A percentile compares a stretch with the other conserved stretches of the same genome.
Conservation (phyloP, 441 rosid species). For the Manihot esculenta region DNA sequence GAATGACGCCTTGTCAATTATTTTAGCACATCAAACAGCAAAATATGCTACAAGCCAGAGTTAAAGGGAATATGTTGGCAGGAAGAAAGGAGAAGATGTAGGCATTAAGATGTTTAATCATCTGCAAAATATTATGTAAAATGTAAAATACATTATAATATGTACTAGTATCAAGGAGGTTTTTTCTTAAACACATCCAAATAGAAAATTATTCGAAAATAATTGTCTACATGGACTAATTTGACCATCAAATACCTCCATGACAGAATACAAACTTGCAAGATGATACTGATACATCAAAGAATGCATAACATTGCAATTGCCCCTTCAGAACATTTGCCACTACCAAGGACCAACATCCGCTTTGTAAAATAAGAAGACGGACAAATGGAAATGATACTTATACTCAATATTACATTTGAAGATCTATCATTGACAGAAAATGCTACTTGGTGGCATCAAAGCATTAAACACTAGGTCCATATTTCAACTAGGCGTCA, state of each 20-base stretch:
- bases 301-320: neutral
- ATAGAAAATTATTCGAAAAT: neutral
- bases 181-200: neutral
- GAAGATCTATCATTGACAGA: neutral
- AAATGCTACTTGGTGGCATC: neutral
- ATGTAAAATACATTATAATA: neutral
- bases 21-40: slow-evolving; percentile 10
- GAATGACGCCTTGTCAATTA: slow-evolving; percentile 13
- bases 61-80: neutral
- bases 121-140: neutral
- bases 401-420: neutral
- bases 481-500: neutral
- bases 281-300: neutral
- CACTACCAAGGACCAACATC: slow-evolving; percentile 2
- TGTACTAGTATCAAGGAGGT: slow-evolving; percentile 1
- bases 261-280: neutral
- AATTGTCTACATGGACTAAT: neutral
- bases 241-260: neutral
- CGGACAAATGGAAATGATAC: neutral
- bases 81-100: neutral
- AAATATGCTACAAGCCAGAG: neutral
- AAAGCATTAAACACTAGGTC: neutral
- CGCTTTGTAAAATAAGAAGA: neutral
- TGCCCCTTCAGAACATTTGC: too few species aligned
- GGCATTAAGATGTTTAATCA: slow-evolving; percentile 3